Base-by-base conservation (phyloP, 306 rosid genomes). In the Quercus dentata region DNA sequence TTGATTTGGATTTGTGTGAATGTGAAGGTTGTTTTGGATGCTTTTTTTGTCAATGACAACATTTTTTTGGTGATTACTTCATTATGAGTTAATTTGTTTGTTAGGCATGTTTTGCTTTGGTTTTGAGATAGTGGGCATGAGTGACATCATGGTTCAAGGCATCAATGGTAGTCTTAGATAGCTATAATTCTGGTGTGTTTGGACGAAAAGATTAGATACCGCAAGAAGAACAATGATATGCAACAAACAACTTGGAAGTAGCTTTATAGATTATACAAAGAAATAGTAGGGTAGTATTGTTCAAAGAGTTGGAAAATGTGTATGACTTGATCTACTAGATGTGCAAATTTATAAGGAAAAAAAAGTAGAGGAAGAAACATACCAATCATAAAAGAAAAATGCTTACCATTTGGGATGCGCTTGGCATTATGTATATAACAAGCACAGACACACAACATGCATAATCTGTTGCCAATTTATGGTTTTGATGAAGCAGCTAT, bases 71-170 rank as follows among this genome's bases (percentile, higher is more conserved):
- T 67, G 27, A 30, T 67, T 33, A 35, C 72, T 67, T 67, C 51
- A 35, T 9, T 2, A 35, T 13, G 15, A 33, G 52, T 67, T 67
- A 7, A 64, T 64, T 63, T 64, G 46, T 23, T 58, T 23, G 17
- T 54, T 38, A 38, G 15, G 6, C 35, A 74, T 58, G 33, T n/a
- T 58, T 78, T 64, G 12, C 44, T 70, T 71, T 56, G 79, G 78
- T 57, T 18, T 75, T 2, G 46, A 0, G 69, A 83, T 68, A 13
- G 19, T 25, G 58, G 19, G 6, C 73, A 17, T 72, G 44, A 38
- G 44, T 38, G 52, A 6, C 27, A 61, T 74, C 33, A 35, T 79
- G 33, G 65, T 69, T 74, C 21, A 30, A 69, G 69, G 46, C 30
- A 35, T 70, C 10, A 15, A 2, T 38, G 15, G 20, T 21, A 35